Evolutionary conservation across 257 asterid species (phyloP), one percentile per base, ranked within the genome.

Genomic region (Gentiana straminea): DNA sequence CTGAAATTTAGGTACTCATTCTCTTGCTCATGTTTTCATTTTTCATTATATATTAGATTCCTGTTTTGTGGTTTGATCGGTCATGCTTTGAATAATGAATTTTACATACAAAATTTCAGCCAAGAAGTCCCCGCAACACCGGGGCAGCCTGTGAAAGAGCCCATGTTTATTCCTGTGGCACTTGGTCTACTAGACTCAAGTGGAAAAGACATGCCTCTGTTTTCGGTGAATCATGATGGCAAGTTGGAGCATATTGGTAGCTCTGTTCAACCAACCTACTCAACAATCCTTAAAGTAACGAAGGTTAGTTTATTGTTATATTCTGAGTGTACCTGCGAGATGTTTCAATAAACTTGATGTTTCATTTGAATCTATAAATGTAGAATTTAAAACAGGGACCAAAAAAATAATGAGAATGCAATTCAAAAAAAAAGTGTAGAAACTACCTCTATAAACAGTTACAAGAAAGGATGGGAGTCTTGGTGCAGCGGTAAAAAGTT

Each of bases 61-160:
- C 11, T 13, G 24, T 13, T 7, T 2, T 41, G 35, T 15, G 11
- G 41, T 44, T 44, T 53, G 39, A 24, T 24, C 24, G 24, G 24
- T 24, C 24, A 24, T 34, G 39, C 41, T n/a, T 58, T 49, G 55
- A 59, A 38, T 53, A 55, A 60, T 64, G 12, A 65, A 67, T 53
- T 35, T 71, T 36, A 35, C 55, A 64, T 38, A 34, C 51, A 61
- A 49, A 49, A 45, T 66, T 63, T 60, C 91, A 92, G 97, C 75
- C 97, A 92, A 81, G 97, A 83, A 78, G 80, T 92, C 51, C 97
- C 97, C 13, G 68, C 94, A 9, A 85, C 95, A 33, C 94, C 97
- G 0, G 97, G 97, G 33, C 99, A 92, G 78, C 73, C 85, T 6
- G 62, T 64, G 49, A 88, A 92, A 75, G 97, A 92, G 63, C 80